Evolutionary conservation across 495 filamentous ascomycete species (phyloP).

Genomic region (Annulohypoxylon nitens): DNA sequence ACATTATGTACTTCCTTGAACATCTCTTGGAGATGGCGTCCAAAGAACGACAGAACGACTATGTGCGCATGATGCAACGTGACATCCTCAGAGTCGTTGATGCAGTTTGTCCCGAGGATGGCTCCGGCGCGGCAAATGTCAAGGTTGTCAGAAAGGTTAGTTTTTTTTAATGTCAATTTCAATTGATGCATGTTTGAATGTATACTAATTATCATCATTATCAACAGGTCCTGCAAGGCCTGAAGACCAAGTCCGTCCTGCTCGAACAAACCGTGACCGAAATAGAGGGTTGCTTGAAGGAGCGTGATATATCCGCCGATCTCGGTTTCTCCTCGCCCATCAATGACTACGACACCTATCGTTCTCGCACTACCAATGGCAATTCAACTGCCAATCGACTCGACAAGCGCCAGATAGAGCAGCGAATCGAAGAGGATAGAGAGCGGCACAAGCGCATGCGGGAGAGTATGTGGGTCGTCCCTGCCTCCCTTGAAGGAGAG

Average conservation of each 20-base stretch:
- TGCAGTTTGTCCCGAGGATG: conserved; percentile 86
- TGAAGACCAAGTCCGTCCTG: conserved; percentile 76
- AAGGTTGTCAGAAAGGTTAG: conserved; percentile 85
- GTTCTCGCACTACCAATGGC: conserved; percentile 52
- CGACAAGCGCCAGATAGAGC: conserved; percentile 90
- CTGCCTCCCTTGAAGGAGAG: conserved; percentile 74
- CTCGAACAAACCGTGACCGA: conserved; percentile 75
- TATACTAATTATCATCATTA: conserved; percentile 8
- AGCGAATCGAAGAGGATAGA: conserved; percentile 95
- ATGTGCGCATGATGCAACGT: conserved; percentile 91
- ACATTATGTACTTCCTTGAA: conserved; percentile 99
- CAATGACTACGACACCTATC: conserved; percentile 51
- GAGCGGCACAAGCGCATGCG: conserved; percentile 92
- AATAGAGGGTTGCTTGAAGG: conserved; percentile 82
- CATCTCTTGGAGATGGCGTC: conserved; percentile 89
- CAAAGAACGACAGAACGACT: conserved; percentile 78
- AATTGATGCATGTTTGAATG: neutral
- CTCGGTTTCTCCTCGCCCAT: conserved; percentile 54
- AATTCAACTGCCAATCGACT: conserved; percentile 61
- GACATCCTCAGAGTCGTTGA: conserved; percentile 93
- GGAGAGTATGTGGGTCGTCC: conserved; percentile 91
- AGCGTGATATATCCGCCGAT: conserved; percentile 70
- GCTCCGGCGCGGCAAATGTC: conserved; percentile 91
- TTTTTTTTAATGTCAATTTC: neutral
- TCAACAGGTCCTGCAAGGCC: conserved; percentile 72